Percentiles rank a stretch among this genome's conserved stretches.
phyloP scores from a whole-genome alignment of 352 stramenopile species.

The Globisporangium nodosum region DNA sequence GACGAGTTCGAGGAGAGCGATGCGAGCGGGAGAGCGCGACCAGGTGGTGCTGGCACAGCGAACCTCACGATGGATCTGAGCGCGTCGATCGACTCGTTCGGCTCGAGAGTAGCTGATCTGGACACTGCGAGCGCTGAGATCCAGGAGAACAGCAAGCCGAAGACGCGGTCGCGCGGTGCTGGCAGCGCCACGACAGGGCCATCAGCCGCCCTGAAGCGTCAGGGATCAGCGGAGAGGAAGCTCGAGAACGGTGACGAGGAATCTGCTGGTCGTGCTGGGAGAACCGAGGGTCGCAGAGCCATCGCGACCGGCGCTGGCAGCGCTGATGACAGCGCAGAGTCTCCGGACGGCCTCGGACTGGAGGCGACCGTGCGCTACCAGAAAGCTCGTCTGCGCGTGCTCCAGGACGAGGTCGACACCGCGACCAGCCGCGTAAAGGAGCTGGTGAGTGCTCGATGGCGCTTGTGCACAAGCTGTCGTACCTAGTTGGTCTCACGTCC shows the following conservation, averaged over 20 bases:
- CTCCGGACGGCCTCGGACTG: constrained; percentile 36
- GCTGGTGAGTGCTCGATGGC: constrained; percentile 28
- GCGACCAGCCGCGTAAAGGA: constrained; percentile 29
- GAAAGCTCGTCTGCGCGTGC: constrained; percentile 60
- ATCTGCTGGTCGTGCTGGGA: not conserved
- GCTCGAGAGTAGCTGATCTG: constrained; percentile 3
- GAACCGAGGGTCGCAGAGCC: not conserved
- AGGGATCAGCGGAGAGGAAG: constrained; percentile 1
- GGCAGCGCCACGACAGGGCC: not conserved
- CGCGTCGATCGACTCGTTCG: constrained; percentile 47
- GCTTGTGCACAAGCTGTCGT: not conserved
- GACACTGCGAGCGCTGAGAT: constrained; percentile 1
- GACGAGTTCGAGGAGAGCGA: not conserved
- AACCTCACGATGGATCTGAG: constrained; percentile 40
- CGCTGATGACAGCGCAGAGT: not conserved
- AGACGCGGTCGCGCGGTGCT: not conserved
- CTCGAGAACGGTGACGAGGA: not conserved
- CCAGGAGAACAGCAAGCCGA: not conserved
- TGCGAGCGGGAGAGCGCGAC: constrained; percentile 2
- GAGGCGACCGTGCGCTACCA: constrained; percentile 70
- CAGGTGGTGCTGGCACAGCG: constrained; percentile 1
- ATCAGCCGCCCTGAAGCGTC: not conserved
- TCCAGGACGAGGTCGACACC: constrained; percentile 64
- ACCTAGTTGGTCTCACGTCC: not conserved
- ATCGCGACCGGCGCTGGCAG: not conserved